These are phyloP conservation scores for Phytophthora foliorum DNA, from an alignment of 352 stramenopile genomes.

Conservation along the genomic window DNA sequence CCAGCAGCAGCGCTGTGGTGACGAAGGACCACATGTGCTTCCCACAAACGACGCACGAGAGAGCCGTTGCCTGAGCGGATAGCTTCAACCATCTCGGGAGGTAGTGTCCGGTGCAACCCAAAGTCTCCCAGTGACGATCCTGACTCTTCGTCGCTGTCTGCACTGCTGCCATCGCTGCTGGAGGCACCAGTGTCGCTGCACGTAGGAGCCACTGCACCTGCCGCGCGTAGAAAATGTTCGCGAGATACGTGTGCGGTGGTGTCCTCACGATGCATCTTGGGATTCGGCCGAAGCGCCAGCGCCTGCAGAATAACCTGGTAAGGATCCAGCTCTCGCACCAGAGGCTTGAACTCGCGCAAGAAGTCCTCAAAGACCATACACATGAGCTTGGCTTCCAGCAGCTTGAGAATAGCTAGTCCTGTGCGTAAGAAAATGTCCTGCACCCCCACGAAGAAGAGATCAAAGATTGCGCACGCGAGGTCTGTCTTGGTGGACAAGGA, in stretches of 20 bases:
- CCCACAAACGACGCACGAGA: slow-evolving; percentile 54
- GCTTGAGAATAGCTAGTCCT: slow-evolving; percentile 82
- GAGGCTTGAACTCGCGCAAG: slow-evolving; percentile 82
- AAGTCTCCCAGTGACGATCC: slow-evolving; percentile 52
- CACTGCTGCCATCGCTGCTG: slow-evolving; percentile 41
- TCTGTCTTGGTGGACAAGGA: slow-evolving; percentile 87
- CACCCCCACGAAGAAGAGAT: slow-evolving; percentile 86
- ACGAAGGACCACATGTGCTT: slow-evolving; percentile 51
- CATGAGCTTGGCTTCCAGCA: slow-evolving; percentile 83
- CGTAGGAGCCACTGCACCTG: slow-evolving; percentile 27
- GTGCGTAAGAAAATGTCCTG: slow-evolving; percentile 86
- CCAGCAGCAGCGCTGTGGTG: slow-evolving; percentile 27
- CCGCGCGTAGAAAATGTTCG: slow-evolving; percentile 51
- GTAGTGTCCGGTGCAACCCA: slow-evolving; percentile 69
- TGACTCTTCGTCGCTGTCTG: slow-evolving; percentile 38
- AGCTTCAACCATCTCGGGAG: slow-evolving; percentile 55
- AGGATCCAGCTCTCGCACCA: slow-evolving; percentile 78
- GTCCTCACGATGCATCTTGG: slow-evolving; percentile 57
- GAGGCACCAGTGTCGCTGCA: slow-evolving; percentile 27
- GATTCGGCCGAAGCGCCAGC: slow-evolving; percentile 61
- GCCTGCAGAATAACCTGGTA: slow-evolving; percentile 80
- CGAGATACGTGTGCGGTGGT: slow-evolving; percentile 67
- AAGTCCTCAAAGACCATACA: slow-evolving; percentile 90
- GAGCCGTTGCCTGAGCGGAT: slow-evolving; percentile 51
- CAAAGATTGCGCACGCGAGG: slow-evolving; percentile 84